Percentiles rank a stretch among this genome's conserved stretches.
Conservation (phyloP, 345 rosid genomes). For the Camelina laxa region DNA sequence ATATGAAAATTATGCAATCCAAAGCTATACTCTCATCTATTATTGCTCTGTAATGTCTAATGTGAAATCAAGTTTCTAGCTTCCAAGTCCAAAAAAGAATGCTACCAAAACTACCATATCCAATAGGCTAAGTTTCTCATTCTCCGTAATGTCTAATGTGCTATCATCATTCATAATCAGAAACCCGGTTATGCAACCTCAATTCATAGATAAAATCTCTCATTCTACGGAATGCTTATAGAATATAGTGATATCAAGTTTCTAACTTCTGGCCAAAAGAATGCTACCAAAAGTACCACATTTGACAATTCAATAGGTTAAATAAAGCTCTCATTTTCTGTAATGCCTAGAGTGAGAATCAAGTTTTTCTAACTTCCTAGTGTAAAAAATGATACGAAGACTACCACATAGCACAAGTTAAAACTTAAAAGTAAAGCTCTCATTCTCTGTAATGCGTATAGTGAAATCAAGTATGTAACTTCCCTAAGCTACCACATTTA, state of each 20-base stretch:
- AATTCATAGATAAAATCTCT: not conserved
- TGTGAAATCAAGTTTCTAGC: not conserved
- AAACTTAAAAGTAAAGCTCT: not conserved
- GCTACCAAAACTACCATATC: not conserved
- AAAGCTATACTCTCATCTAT: conserved; percentile 2
- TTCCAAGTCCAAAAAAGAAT: not conserved
- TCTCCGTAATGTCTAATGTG: not conserved
- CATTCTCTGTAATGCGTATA: not conserved
- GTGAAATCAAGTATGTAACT: not conserved
- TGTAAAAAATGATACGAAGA: too few species aligned
- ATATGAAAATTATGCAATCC: conserved; percentile 18
- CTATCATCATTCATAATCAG: not conserved
- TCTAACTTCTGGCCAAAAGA: not conserved
- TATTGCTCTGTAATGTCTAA: not conserved
- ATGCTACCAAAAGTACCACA: not conserved
- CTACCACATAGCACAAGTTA: conserved; percentile 8
- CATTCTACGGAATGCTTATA: not conserved
- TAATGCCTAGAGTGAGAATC: not conserved
- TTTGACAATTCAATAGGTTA: not conserved
- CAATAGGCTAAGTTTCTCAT: not conserved
- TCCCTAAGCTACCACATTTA: not conserved
- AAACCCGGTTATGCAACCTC: too few species aligned
- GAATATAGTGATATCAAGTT: not conserved
- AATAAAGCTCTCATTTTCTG: not conserved
- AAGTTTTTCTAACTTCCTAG: conserved; percentile 9